Evolutionary conservation across 2,329 filamentous ascomycete species (phyloP), one percentile per base, ranked within the genome.

Genomic region (Bretziella fagacearum): DNA sequence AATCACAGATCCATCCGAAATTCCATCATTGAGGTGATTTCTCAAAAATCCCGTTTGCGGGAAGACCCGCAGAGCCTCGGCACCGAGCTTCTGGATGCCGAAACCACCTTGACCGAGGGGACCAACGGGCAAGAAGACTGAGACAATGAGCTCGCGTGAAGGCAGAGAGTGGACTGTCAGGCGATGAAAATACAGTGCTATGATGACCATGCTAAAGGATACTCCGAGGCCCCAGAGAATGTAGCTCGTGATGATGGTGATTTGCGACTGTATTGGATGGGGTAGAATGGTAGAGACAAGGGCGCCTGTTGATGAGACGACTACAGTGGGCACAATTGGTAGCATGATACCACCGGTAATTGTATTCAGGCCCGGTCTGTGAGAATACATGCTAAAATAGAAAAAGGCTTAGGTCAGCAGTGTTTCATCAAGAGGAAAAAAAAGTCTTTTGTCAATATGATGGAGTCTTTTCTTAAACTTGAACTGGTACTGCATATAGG

Each of bases 111-210:
- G 75, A 0, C 78, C 78, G 0, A 81, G 61, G 0, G 79, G 77
- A 0, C 79, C 77, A 0, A 83, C 64, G 0, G 79, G 79, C 0
- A 84, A 61, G 53, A 83, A 80, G 3, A 75, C 71, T 2, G 73
- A 79, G 6, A 82, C 77, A 36, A 83, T 77, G 46, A 77, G 73
- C 55, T 81, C 79, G 40, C 71, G 67, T 1, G 77, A 71, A 0
- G 79, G 79, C 11, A 83, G 65, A 27, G 77, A 74, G 59, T 83
- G 73, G 3, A 83, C 59, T 3, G 73, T 75, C 10, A 84, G 65
- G 10, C 79, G 74, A 50, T 79, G 74, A 56, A 81, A 81, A 59
- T 84, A 84, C 30, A 84, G 69, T 8, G 73, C 74, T 22, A 83
- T 62, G 17, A 81, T 69, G 35, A 70, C 67, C 58, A 77, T 69